Percentiles rank a stretch among this genome's conserved stretches.
Conservation (phyloP, 345 rosid genomes). For the Brassica incana region DNA sequence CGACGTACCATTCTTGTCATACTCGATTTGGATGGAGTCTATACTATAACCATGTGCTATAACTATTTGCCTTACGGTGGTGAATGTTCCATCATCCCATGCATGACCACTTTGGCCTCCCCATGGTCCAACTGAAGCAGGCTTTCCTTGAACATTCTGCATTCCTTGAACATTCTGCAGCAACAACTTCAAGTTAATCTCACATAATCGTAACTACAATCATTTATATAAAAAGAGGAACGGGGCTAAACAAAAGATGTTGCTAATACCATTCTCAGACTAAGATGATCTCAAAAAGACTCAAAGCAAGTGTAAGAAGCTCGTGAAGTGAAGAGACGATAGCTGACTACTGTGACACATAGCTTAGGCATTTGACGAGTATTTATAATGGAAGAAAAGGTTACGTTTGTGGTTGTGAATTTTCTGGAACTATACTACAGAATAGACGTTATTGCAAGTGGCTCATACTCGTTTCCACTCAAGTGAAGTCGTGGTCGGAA, state of each 20-base stretch:
- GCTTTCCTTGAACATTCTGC: conserved; percentile 51
- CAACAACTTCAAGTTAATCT: conserved; percentile 23
- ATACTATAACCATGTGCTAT: conserved; percentile 60
- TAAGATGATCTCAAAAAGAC: conserved; percentile 22
- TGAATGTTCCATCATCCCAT: conserved; percentile 82
- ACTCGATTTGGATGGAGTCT: conserved; percentile 77
- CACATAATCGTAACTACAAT: conserved; percentile 9
- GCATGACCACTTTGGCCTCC: conserved; percentile 66
- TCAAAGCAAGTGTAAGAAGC: conserved; percentile 4
- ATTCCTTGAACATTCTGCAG: conserved; percentile 57
- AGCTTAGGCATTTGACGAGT: conserved; percentile 24
- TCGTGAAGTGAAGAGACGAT: conserved; percentile 20
- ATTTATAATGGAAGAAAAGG: conserved; percentile 46
- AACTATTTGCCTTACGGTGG: conserved; percentile 60
- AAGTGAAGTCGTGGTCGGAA: conserved; percentile 38
- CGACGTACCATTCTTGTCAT: conserved; percentile 64
- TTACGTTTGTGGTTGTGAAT: conserved; percentile 10
- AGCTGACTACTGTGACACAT: conserved; percentile 24
- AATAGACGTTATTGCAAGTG: conserved; percentile 37
- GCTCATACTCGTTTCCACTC: conserved; percentile 61
- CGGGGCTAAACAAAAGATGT: not conserved
- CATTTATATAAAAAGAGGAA: conserved; percentile 13
- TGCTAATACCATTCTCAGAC: conserved; percentile 44
- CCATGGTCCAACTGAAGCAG: conserved; percentile 73
- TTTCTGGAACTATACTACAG: conserved; percentile 29